Conservation (phyloP, 2,329 filamentous ascomycete species). For the Aspergillus brasiliensis region DNA sequence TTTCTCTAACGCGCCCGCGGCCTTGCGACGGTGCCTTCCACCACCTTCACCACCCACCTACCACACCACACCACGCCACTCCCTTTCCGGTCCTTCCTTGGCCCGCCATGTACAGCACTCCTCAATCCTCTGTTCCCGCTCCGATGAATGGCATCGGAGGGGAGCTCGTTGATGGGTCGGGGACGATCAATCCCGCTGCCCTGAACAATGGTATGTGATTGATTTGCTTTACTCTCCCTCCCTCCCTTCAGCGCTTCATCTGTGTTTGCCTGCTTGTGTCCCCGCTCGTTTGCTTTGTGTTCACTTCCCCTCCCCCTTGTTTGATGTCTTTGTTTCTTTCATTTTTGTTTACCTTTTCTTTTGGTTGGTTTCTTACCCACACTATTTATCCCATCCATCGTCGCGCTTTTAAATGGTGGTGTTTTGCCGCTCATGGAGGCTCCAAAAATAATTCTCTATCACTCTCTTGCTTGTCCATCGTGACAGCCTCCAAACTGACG, state of each 20-base stretch:
- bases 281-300: neutral
- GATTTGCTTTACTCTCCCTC: neutral
- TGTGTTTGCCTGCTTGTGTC: neutral
- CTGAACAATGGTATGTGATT: slow-evolving; percentile 70
- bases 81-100: slow-evolving; percentile 27
- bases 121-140: slow-evolving; percentile 57
- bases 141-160: slow-evolving; percentile 66
- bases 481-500: slow-evolving; percentile 36
- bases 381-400: slow-evolving; percentile 4
- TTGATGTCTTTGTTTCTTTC: slow-evolving; percentile 11
- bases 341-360: slow-evolving; percentile 3
- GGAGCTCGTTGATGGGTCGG: slow-evolving; percentile 68
- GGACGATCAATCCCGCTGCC: slow-evolving; percentile 87
- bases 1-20: slow-evolving; percentile 35
- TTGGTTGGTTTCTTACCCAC: slow-evolving; percentile 7
- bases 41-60: slow-evolving; percentile 23
- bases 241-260: neutral
- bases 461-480: slow-evolving; percentile 20
- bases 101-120: slow-evolving; percentile 51
- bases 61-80: neutral
- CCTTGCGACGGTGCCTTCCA: slow-evolving; percentile 32
- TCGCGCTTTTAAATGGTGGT: slow-evolving; percentile 6
- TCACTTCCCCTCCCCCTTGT: neutral
- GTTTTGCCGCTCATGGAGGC: slow-evolving; percentile 15
- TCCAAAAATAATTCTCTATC: slow-evolving; percentile 9